Evolutionary conservation across 768 basidiomycete genomes (phyloP).

Genomic region (Hygrocybe coccinea): DNA sequence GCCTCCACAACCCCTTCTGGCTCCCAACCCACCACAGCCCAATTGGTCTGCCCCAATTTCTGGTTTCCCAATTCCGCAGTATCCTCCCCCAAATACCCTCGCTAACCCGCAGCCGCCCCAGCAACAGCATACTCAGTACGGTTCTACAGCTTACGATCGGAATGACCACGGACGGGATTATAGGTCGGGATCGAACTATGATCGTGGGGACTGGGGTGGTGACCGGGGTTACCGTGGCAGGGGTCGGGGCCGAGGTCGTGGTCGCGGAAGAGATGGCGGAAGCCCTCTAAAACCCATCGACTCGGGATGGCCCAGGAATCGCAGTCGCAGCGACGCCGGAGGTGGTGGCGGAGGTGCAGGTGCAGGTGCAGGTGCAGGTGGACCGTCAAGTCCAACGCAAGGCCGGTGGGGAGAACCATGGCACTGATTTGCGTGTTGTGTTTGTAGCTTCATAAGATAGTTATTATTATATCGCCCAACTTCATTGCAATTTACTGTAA

Average conservation of each 20-base stretch:
- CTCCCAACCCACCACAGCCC: background rate
- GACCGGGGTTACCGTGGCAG: conserved; percentile 31
- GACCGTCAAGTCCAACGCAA: conserved; percentile 21
- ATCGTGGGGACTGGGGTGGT: conserved; percentile 27
- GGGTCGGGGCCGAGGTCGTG: conserved; percentile 29
- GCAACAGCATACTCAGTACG: conserved; percentile 22
- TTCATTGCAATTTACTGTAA: background rate
- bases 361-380: conserved; percentile 8
- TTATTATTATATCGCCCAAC: background rate
- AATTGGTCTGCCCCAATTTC: background rate
- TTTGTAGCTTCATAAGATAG: background rate
- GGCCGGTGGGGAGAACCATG: conserved; percentile 11
- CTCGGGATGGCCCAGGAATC: conserved; percentile 49
- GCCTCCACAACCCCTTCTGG: background rate
- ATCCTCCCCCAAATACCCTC: conserved; percentile 15
- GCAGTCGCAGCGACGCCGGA: conserved; percentile 35
- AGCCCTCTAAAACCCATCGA: conserved; percentile 42
- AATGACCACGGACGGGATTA: conserved; percentile 13
- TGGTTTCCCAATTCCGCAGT: conserved; percentile 1
- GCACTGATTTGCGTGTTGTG: background rate
- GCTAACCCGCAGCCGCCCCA: conserved; percentile 15
- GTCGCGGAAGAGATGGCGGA: conserved; percentile 29
- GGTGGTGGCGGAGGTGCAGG: conserved; percentile 13
- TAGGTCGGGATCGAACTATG: conserved; percentile 21
- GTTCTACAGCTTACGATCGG: conserved; percentile 23